Base-by-base conservation (phyloP, 2,329 filamentous ascomycete species). In the Penicillium nordicum region DNA sequence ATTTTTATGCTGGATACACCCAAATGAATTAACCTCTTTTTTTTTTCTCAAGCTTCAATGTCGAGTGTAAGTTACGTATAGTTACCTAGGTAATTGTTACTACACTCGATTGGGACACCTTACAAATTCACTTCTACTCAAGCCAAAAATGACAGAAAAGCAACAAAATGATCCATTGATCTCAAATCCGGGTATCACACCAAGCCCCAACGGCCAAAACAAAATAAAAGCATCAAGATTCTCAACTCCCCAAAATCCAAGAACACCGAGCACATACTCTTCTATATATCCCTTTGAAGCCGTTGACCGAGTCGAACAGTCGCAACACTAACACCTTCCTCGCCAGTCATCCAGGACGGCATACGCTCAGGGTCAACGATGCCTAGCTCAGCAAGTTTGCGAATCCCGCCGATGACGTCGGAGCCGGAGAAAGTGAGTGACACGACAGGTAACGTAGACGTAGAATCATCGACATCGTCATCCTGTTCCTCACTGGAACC, bases 331-430 rank as follows among this genome's bases (percentile, higher is more conserved):
- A 94, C 85, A 0, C 87, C 88, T 43, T 91, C 88, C 67, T 96
- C 91, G 2, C 91, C 92, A 1, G 90, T 94, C 87, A 96, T 88
- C 90, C 91, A 96, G 0, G 88, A 88, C 0, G 92, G 91, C 88
- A 95, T 92, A 53, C 79, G 83, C 66, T 86, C 82, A 1, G 90
- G 88, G 68, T 95, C 85, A 27, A 96, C 78, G 5, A 77, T 63
- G 0, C 90, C 90, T 16, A 84, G 76, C 71, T 95, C 90, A 0
- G 93, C 88, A 32, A 96, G 79, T 67, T 88, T 85, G 46, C 90
- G 82, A 25, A 96, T 80, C 0, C 92, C 92, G 0, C 87, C 87
- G 74, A 95, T 93, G 3, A 96, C 86, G 69, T 96, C 90, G 0
- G 81, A 73, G 0, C 92, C 92, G 38, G 87, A 82, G 59, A 96